Base-by-base conservation (phyloP, 2,329 filamentous ascomycete genomes). In the Sporothrix schenckii region DNA sequence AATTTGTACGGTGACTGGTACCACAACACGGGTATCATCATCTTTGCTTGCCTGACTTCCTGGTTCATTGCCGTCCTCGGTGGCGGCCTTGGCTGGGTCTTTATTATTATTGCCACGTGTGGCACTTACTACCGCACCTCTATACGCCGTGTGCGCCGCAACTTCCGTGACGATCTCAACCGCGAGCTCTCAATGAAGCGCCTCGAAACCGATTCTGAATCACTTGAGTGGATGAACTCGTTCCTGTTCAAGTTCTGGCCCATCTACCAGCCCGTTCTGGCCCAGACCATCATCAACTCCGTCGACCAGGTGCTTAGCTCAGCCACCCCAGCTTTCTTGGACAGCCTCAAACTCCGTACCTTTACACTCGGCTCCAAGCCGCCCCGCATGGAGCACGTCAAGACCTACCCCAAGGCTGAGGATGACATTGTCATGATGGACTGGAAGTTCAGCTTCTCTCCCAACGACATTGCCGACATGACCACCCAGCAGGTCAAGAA, bases 241-340 rank as follows among this genome's bases (percentile, higher is more conserved):
- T 99, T 99, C 82, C 80, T 99, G 76, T 89, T 96, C 81, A 99
- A 99, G 80, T 99, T 99, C 83, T 99, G 95, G 95, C 95, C 95
- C 73, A 99, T 99, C 77, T 98, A 97, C 79, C 93, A 95, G 69
- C 95, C 95, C 0, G 92, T 98, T 11, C 87, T 99, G 14, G 94
- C 93, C 72, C 89, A 95, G 75, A 96, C 93, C 27, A 91, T 99
- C 76, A 92, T 98, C 80, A 93, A 90, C 79, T 93, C 94, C 0
- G 95, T 98, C 63, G 95, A 99, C 77, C 95, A 98, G 82, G 93
- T 99, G 66, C 84, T 99, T 70, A 97, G 94, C 77, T 94, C 92
- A 0, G 90, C 94, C 2, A 98, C 94, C 0, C 95, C 95, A 0
- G 88, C 91, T 0, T 98, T 99, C 77, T 85, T 99, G 69, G 95